Evolutionary conservation across 345 rosid species (phyloP), one percentile per base, ranked within the genome.

Genomic region (Pistacia vera): DNA sequence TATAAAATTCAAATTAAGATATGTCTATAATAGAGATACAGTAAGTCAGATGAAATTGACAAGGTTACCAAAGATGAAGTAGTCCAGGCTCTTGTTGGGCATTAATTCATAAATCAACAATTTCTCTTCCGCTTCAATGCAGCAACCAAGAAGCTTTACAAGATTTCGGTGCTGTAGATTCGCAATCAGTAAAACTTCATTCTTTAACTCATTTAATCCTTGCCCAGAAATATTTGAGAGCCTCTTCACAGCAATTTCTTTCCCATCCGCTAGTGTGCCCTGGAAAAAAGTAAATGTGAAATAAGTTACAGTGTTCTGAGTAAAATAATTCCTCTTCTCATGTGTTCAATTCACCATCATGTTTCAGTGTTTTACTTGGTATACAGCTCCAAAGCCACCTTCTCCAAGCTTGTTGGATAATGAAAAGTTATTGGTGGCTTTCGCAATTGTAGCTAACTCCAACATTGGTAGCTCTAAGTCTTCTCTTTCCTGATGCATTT

Each of bases 81-180:
- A 68, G 81, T 41, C 80, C 61, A 83, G 66, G 73, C 86, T 83
- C 69, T 72, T 74, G 74, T 83, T 80, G 3, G 76, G 60, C 84
- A 83, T 75, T 58, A 65, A 80, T 36, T 83, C 86, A 44, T 83
- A 80, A 44, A 84, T 71, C n/a, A 79, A 71, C 77, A 84, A 73
- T 49, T 78, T 76, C 69, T 84, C 83, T 28, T 74, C 81, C 25
- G 35, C 71, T 48, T 81, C 75, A 66, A 79, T 81, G 75, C 87
- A 81, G 38, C 82, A 79, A 25, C 89, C 85, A 22, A 83, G 71
- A 36, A 86, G 79, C 58, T 66, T 86, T 69, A 86, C 89, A 11
- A 86, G 79, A 73, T 86, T 86, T 62, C 86, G 82, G 57, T 83
- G 89, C 56, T 86, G 83, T 17, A 81, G 83, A 64, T 81, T 79